Evolutionary conservation across 345 rosid species (phyloP).

Genomic region (Arabis hirsuta): DNA sequence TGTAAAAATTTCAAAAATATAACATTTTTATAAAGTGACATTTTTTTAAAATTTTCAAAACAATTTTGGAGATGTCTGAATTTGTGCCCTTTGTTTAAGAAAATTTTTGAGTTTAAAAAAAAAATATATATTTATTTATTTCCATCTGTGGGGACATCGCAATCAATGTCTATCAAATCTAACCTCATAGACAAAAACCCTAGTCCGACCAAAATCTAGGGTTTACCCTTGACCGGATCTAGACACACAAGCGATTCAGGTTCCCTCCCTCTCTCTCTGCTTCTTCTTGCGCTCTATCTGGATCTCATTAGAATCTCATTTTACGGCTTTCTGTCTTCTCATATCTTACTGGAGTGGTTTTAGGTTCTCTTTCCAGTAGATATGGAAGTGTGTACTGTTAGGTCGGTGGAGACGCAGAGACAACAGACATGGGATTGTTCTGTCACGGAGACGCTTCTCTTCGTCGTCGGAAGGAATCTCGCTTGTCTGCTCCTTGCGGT

Average conservation of each 20-base stretch:
- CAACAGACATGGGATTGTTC: constrained; percentile 43
- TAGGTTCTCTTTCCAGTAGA: constrained; percentile 34
- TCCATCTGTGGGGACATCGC: not conserved
- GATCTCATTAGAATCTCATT: not conserved
- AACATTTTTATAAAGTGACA: no score
- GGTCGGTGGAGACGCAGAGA: constrained; percentile 40
- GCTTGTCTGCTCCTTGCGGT: constrained; percentile 54
- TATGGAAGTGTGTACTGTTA: constrained; percentile 49
- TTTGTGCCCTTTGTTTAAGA: no score
- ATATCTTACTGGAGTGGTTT: constrained; percentile 29
- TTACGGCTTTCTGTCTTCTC: constrained; percentile 18
- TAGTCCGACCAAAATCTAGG: constrained; percentile 48
- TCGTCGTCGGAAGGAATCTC: constrained; percentile 51
- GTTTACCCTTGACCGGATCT: constrained; percentile 55
- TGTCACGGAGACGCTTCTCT: constrained; percentile 46
- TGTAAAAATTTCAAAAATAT: no score
- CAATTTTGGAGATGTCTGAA: no score
- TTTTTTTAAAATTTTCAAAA: no score
- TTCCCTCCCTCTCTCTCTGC: constrained; percentile 27
- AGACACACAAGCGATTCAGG: constrained; percentile 50
- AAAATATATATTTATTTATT: no score
- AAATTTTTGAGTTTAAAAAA: no score
- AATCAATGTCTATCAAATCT: constrained; percentile 22
- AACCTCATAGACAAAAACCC: constrained; percentile 45
- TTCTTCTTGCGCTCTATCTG: not conserved